Evolutionary conservation across 345 rosid genomes (phyloP).

Genomic region (Gossypium raimondii): DNA sequence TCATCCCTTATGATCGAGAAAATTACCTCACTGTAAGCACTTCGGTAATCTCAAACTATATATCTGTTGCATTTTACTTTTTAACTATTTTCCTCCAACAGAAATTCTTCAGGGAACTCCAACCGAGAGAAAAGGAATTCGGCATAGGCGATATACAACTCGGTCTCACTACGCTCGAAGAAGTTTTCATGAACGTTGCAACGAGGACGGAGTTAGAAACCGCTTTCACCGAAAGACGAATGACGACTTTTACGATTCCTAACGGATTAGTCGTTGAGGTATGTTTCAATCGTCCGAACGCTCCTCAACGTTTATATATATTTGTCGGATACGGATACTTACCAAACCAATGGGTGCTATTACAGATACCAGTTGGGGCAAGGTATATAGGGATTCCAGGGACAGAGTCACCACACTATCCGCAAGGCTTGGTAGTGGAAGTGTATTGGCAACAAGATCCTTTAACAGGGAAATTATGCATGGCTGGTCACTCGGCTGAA

Average conservation of each 20-base stretch:
- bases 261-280: constrained; percentile 68
- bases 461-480: constrained; percentile 62
- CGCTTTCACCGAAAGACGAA: constrained; percentile 70
- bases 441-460: constrained; percentile 88
- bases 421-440: constrained; percentile 80
- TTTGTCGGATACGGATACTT: not conserved
- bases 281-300: not conserved
- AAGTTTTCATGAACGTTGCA: constrained; percentile 90
- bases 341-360: not conserved
- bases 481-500: constrained; percentile 71
- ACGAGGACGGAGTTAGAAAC: constrained; percentile 82
- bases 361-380: constrained; percentile 78
- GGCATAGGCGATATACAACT: constrained; percentile 85
- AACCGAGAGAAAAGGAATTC: constrained; percentile 58
- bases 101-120: constrained; percentile 62
- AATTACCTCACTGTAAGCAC: constrained; percentile 51
- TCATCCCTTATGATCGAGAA: constrained; percentile 81
- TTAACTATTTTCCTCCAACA: constrained; percentile 19
- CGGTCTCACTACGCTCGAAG: constrained; percentile 87
- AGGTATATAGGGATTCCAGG: constrained; percentile 71
- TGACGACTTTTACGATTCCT: constrained; percentile 55
- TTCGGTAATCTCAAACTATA: not conserved
- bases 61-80: not conserved
- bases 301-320: too few species aligned
- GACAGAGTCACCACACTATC: constrained; percentile 52